A percentile compares a stretch with the other conserved stretches of the same genome.
phyloP scores from a whole-genome alignment of 805 yeast genomes.

The Candida gorgasii region DNA sequence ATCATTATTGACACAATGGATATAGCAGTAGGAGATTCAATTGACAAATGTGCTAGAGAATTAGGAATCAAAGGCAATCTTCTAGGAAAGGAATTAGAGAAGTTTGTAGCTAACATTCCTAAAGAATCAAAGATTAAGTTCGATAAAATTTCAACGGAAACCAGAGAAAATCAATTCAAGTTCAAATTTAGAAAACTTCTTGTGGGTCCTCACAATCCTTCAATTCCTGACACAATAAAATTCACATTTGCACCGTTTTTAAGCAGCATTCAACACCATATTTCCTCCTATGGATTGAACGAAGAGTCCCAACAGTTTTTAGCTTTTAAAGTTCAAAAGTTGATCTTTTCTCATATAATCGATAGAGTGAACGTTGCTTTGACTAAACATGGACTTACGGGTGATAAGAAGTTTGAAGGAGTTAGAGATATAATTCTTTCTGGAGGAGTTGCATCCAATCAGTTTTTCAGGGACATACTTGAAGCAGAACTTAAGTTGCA shows the following conservation, averaged over 20 bases:
- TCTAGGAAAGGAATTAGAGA: conserved; percentile 83
- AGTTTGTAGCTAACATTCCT: conserved; percentile 41
- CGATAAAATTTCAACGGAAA: conserved; percentile 20
- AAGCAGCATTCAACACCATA: conserved; percentile 47
- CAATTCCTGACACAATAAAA: conserved; percentile 27
- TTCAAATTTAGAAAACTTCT: conserved; percentile 33
- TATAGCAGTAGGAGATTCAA: conserved; percentile 89
- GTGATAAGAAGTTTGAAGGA: conserved; percentile 42
- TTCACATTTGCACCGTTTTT: conserved; percentile 82
- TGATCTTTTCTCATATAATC: conserved; percentile 71
- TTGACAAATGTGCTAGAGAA: conserved; percentile 90
- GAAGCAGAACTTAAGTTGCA: conserved; percentile 32
- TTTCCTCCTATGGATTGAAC: conserved; percentile 10
- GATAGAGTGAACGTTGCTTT: conserved; percentile 60
- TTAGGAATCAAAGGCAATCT: conserved; percentile 78
- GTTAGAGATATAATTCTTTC: conserved; percentile 71
- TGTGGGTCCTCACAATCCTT: conserved; percentile 29
- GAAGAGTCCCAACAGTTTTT: conserved; percentile 45
- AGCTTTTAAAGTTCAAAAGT: conserved; percentile 61
- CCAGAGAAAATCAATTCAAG: conserved; percentile 24
- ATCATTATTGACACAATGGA: conserved; percentile 76
- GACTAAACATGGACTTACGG: conserved; percentile 29
- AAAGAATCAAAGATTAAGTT: conserved; percentile 28
- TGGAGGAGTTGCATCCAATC: conserved; percentile 93
- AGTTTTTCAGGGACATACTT: conserved; percentile 51